Evolutionary conservation across 2,329 filamentous ascomycete genomes (phyloP).

Genomic region (Drechslerella stenobrocha): DNA sequence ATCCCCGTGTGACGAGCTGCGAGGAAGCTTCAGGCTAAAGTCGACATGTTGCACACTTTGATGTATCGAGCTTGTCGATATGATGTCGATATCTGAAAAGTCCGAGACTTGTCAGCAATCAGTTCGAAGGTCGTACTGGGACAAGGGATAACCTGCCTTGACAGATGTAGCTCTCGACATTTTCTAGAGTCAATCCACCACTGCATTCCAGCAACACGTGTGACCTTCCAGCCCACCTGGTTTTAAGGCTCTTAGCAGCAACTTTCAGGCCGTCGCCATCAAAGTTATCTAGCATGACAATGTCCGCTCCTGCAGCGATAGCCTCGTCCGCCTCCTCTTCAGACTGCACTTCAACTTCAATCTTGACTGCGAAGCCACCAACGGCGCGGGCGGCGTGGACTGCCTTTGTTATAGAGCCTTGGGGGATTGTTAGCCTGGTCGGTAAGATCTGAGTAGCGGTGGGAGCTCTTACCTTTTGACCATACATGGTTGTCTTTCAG

Average conservation of each 20-base stretch:
- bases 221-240: slow-evolving; percentile 72
- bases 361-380: slow-evolving; percentile 86
- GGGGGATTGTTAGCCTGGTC: too few relatives aligned
- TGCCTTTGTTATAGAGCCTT: slow-evolving; percentile 77
- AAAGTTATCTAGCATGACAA: slow-evolving; percentile 98
- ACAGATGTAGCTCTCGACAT: slow-evolving; percentile 79
- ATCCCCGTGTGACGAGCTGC: too few relatives aligned
- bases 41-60: slow-evolving; percentile 80
- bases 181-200: slow-evolving; percentile 81
- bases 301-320: slow-evolving; percentile 84
- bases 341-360: slow-evolving; percentile 92
- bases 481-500: slow-evolving; percentile 99
- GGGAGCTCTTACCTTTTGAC: slow-evolving; percentile 58
- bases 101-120: too few relatives aligned
- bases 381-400: slow-evolving; percentile 80
- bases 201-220: slow-evolving; percentile 85
- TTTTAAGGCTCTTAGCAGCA: slow-evolving; percentile 74
- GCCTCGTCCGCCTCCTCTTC: slow-evolving; percentile 89
- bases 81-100: slow-evolving; percentile 77
- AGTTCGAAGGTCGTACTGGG: too few relatives aligned
- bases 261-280: slow-evolving; percentile 73
- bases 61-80: slow-evolving; percentile 95
- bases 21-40: slow-evolving; percentile 86
- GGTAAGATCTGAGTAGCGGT: too few relatives aligned
- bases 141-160: slow-evolving; percentile 63